Evolutionary conservation across 345 rosid species (phyloP), one percentile per base, ranked within the genome.

Genomic region (Citrus mangshanensis): DNA sequence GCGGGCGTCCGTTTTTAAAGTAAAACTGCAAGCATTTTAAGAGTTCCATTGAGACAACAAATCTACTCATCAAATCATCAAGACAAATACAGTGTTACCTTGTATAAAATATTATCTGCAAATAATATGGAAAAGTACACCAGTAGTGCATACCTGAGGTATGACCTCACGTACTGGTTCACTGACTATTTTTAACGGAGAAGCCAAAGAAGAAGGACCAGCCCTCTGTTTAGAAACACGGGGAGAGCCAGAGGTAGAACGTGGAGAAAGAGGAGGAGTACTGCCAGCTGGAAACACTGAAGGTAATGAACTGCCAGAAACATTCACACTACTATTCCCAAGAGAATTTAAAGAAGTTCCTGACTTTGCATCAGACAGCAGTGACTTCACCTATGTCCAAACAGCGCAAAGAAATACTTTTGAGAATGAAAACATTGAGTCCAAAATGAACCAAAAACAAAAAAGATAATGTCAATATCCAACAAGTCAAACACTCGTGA

Each of bases 201-300:
- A 94, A 62, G 93, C 94, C 70, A 96, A 76, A 84, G 90, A 87
- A 78, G 97, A 96, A 72, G 87, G 98, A 37, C 98, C 95, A 54
- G 76, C 85, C 81, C 97, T 90, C 74, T 82, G 97, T 79, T 90
- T 96, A 42, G 83, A 84, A 49, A 87, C 71, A 58, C 99, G 95
- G n/a, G 99, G 99, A 22, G 98, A 96, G 75, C 99, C 95, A 68
- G 97, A 84, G 3, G 89, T 74, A 79, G 95, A 92, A 71, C 97
- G 89, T 8, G 99, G 99, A 55, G 99, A 96, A 80, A 96, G 97
- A 3, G 99, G 98, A 81, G 99, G 99, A 49, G 97, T 90, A 82
- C 95, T 91, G 76, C 97, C 98, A 61, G 92, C 91, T 70, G 95
- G 95, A 87, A 96, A 96, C 93, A 96, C 90, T 55, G 99, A 96